A percentile compares a stretch with the other conserved stretches of the same genome.
phyloP scores from a whole-genome alignment of 179 eudicot genomes.

The Corrigiola litoralis region DNA sequence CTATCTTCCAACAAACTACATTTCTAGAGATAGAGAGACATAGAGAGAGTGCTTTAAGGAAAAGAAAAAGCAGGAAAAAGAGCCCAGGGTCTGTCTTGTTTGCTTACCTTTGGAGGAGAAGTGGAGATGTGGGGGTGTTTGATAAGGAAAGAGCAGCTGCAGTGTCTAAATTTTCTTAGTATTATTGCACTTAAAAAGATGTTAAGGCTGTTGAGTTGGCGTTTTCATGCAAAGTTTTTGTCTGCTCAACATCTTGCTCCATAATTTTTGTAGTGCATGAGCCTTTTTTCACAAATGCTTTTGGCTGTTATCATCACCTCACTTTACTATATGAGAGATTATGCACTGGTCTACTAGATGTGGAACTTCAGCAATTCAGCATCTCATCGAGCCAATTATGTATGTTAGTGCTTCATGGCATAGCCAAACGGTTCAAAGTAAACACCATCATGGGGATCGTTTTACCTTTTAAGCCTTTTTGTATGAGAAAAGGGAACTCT shows the following conservation, averaged over 20 bases:
- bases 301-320: conserved; percentile 10
- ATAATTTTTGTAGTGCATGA: background rate
- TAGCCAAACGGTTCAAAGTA: too few species aligned
- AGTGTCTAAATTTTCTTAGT: conserved; percentile 3
- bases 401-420: conserved; percentile 3
- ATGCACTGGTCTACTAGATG: background rate
- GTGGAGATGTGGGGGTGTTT: conserved; percentile 27
- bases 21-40: conserved; percentile 25
- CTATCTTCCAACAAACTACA: conserved; percentile 49
- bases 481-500: too few species aligned
- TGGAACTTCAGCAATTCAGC: background rate
- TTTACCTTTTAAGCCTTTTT: too few species aligned
- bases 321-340: background rate
- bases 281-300: background rate
- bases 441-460: too few species aligned
- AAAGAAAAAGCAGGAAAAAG: conserved; percentile 26
- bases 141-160: conserved; percentile 44
- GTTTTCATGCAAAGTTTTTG: conserved; percentile 20
- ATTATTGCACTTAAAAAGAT: conserved; percentile 1
- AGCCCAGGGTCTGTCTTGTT: conserved; percentile 5
- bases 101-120: conserved; percentile 32
- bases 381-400: background rate
- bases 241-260: background rate
- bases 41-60: conserved; percentile 37
- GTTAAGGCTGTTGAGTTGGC: conserved; percentile 21